phyloP scores from a whole-genome alignment of 108 stramenopile species.

The Aurantiochytrium sp. region DNA sequence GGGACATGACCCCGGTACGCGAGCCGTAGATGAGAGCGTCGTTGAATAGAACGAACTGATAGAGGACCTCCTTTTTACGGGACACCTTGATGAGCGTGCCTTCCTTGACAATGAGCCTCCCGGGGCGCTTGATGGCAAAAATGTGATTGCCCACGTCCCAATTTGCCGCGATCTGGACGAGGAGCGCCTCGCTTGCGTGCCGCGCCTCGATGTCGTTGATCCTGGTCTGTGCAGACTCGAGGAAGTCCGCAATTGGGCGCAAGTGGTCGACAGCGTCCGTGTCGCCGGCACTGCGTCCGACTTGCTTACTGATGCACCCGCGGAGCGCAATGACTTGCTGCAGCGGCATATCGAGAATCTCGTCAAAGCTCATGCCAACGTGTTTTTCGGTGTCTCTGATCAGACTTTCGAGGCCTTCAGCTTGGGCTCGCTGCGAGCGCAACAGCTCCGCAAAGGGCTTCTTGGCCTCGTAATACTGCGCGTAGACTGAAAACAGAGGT shows the following conservation, averaged over 20 bases:
- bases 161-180: background rate
- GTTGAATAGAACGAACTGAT: slow-evolving; percentile 15
- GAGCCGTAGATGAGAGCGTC: slow-evolving; percentile 14
- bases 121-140: background rate
- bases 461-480: slow-evolving; percentile 1
- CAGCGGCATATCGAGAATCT: background rate
- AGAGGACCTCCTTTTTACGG: background rate
- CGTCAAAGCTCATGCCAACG: background rate
- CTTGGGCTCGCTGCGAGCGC: background rate
- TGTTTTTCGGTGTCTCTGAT: background rate
- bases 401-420: background rate
- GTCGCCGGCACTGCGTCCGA: background rate
- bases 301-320: background rate
- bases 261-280: background rate
- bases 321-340: background rate
- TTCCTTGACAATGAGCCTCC: background rate
- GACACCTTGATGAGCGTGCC: background rate
- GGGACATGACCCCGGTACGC: background rate
- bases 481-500: background rate
- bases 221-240: background rate
- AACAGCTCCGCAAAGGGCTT: slow-evolving; percentile 6
- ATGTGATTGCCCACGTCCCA: background rate
- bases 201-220: background rate
- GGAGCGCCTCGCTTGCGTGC: background rate
- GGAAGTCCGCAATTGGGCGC: background rate